Base-by-base conservation (phyloP, 306 rosid species). In the Ziziphus jujuba region DNA sequence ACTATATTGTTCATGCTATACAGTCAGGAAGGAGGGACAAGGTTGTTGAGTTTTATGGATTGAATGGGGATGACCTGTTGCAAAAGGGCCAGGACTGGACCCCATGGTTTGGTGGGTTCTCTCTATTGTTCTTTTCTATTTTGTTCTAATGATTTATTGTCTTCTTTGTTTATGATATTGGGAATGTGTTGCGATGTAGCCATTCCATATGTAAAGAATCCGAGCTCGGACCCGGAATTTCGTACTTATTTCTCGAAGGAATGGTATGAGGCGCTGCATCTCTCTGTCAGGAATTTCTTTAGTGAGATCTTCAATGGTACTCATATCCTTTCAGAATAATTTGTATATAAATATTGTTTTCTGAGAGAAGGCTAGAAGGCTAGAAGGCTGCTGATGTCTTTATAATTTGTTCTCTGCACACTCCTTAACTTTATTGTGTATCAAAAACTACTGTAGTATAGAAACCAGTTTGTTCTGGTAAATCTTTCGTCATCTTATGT, bases 281-380 rank as follows among this genome's bases (percentile, higher is more conserved):
- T 89, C 63, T 87, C 97, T 76, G 87, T 88, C 17, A 84, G 91
- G 84, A 93, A 93, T 81, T 92, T 93, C 91, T 81, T 93, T 55
- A 87, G 89, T 59, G 91, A 87, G 79, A 77, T 93, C 76, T 93
- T 93, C 84, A 92, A 86, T 24, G 97, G 89, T 23, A 90, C 84
- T 86, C 98, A 90, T 93, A 93, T 93, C 98, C 97, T 93, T 66
- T 86, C 15, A 36, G 25, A 54, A 52, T 21, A 43, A 36, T 60
- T 64, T n/a, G 16, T 72, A 35, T 20, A 31, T 6, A 36, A 60
- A 43, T 28, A 1, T 56, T 53, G 33, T 10, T 68, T 11, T 59
- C 8, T 43, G 36, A 40, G 63, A 67, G 15, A 7, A 38, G 8
- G n/a, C n/a, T 1, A 11, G 43, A 36, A 36, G 43, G 6, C 11